phyloP scores from a whole-genome alignment of 805 yeast species.

The Hyphopichia homilentoma region DNA sequence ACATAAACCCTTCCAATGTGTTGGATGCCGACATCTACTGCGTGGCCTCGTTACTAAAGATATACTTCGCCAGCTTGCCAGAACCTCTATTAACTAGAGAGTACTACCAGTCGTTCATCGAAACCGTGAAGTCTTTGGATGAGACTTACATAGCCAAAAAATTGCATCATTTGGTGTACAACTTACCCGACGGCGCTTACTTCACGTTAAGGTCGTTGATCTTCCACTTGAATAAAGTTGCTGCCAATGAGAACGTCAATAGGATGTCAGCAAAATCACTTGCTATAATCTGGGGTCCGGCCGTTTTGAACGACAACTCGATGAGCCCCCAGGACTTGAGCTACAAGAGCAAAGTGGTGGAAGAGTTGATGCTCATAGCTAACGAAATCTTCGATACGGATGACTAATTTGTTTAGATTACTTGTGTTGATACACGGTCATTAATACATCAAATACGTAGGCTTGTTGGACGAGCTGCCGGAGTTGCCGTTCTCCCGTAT shows the following conservation, averaged over 20 bases:
- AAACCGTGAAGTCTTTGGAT: constrained; percentile 54
- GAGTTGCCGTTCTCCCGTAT: background rate
- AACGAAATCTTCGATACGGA: constrained; percentile 63
- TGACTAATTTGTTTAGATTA: constrained; percentile 10
- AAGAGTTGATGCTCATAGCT: constrained; percentile 79
- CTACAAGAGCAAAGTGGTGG: constrained; percentile 73
- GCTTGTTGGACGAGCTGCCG: constrained; percentile 3
- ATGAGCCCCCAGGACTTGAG: constrained; percentile 70
- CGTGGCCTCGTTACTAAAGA: constrained; percentile 83
- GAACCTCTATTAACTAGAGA: constrained; percentile 76
- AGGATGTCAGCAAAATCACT: constrained; percentile 80
- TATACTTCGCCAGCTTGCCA: constrained; percentile 80
- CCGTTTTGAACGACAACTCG: constrained; percentile 64
- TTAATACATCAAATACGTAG: constrained; percentile 17
- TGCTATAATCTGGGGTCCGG: constrained; percentile 95
- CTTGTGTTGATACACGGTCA: no score
- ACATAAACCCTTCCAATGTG: constrained; percentile 39
- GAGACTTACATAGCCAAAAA: constrained; percentile 57
- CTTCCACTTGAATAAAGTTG: constrained; percentile 79
- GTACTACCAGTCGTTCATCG: constrained; percentile 58
- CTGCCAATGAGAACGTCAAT: constrained; percentile 57
- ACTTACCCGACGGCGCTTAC: constrained; percentile 91
- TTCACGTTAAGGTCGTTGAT: constrained; percentile 83
- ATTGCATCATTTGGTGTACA: constrained; percentile 83
- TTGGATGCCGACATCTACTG: constrained; percentile 80